phyloP scores from a whole-genome alignment of 140 eudicot genomes.

The Bidens hawaiensis region DNA sequence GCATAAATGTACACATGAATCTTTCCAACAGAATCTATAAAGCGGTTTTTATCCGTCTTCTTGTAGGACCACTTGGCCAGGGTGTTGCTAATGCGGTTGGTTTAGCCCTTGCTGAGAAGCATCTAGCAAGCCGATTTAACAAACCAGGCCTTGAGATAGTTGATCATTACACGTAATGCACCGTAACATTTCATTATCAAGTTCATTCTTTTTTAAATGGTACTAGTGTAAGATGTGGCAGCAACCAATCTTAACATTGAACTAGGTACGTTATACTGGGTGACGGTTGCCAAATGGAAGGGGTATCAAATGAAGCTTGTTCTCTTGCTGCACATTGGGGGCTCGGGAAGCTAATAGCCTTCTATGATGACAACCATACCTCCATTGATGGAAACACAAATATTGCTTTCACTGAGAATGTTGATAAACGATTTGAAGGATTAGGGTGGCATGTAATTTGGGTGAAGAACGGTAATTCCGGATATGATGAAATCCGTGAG shows the following conservation, averaged over 20 bases:
- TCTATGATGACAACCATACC: slow-evolving; percentile 50
- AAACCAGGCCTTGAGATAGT: slow-evolving; percentile 55
- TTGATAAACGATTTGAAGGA: slow-evolving; percentile 43
- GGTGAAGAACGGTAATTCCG: slow-evolving; percentile 60
- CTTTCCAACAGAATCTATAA: no score
- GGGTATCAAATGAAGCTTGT: slow-evolving; percentile 56
- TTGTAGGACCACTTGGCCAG: slow-evolving; percentile 66
- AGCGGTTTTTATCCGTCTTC: background rate
- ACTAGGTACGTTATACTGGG: slow-evolving; percentile 52
- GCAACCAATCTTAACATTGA: background rate
- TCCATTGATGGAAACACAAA: slow-evolving; percentile 52
- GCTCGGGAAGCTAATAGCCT: slow-evolving; percentile 55
- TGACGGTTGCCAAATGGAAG: slow-evolving; percentile 75
- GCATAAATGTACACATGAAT: background rate
- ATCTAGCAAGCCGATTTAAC: slow-evolving; percentile 54
- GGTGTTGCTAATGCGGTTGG: slow-evolving; percentile 70
- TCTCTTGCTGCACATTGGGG: slow-evolving; percentile 77
- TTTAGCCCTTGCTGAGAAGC: slow-evolving; percentile 63
- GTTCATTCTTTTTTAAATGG: background rate
- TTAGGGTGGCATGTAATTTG: slow-evolving; percentile 63
- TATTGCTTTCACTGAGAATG: slow-evolving; percentile 57
- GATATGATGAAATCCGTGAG: slow-evolving; percentile 60
- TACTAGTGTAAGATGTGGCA: background rate
- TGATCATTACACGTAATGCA: slow-evolving; percentile 57
- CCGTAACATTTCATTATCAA: background rate